phyloP scores from a whole-genome alignment of 257 asterid species.

The Nicotiana benthamiana region DNA sequence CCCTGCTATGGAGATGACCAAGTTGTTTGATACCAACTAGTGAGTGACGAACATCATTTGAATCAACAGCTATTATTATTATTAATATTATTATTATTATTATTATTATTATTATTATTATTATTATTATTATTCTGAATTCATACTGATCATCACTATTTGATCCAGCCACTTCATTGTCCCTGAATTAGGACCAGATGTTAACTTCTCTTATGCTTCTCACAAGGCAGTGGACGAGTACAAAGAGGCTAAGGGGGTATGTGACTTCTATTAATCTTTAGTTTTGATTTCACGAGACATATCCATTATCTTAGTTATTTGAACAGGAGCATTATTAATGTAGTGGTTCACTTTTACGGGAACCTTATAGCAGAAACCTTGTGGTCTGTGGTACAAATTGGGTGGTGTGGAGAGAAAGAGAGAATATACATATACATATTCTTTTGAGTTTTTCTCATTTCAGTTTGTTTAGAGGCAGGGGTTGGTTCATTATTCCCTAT shows the following conservation, averaged over 20 bases:
- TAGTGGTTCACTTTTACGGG: not conserved
- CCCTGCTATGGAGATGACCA: conserved; percentile 99
- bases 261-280: conserved; percentile 9
- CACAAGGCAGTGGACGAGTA: conserved; percentile 88
- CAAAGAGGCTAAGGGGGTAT: conserved; percentile 85
- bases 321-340: not conserved
- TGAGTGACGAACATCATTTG: conserved; percentile 24
- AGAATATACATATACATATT: not conserved
- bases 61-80: not conserved
- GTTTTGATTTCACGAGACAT: not conserved
- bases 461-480: not conserved
- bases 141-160: not conserved
- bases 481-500: conserved; percentile 11
- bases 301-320: not conserved
- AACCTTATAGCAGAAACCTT: not conserved
- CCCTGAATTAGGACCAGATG: conserved; percentile 91
- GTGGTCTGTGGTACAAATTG: not conserved
- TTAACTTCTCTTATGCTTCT: conserved; percentile 74
- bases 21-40: conserved; percentile 99
- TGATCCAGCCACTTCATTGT: conserved; percentile 80
- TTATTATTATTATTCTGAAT: not conserved
- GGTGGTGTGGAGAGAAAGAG: not conserved
- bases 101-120: not conserved
- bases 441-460: not conserved
- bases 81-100: not conserved